phyloP scores from a whole-genome alignment of 768 basidiomycete species.

The Royoungia palumana region DNA sequence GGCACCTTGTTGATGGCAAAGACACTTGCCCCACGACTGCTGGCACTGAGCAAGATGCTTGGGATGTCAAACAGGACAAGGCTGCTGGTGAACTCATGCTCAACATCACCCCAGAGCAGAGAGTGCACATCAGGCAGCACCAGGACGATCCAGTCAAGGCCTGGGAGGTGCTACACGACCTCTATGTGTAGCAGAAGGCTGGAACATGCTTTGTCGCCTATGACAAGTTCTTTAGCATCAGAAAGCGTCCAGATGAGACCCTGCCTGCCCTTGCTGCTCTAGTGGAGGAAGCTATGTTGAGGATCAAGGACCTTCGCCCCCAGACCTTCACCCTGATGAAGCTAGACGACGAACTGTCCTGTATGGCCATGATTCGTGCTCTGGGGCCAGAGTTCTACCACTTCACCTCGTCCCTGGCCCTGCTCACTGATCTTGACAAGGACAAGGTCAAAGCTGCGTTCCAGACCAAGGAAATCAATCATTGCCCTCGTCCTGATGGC shows the following conservation, averaged over 20 bases:
- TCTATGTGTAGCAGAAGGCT: constrained; percentile 5
- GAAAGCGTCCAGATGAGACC: constrained; percentile 3
- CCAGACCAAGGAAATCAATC: neutral
- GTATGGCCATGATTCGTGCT: too few relatives aligned
- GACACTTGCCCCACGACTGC: too few relatives aligned
- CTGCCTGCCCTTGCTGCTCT: constrained; percentile 1
- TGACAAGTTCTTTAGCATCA: constrained; percentile 8
- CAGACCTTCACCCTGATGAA: neutral
- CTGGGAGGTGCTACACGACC: neutral
- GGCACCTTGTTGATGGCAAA: too few relatives aligned
- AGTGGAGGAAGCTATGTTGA: constrained; percentile 1
- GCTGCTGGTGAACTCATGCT: constrained; percentile 1
- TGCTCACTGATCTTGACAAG: constrained; percentile 8
- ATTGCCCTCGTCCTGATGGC: too few relatives aligned
- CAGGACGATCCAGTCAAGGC: neutral
- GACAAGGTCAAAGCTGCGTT: constrained; percentile 5
- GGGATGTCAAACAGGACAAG: constrained; percentile 1
- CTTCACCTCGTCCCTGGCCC: constrained; percentile 9
- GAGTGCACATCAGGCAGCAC: neutral
- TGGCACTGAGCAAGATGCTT: too few relatives aligned
- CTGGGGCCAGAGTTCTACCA: constrained; percentile 5
- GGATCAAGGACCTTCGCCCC: constrained; percentile 10
- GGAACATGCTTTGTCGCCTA: constrained; percentile 5
- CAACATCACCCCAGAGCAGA: neutral
- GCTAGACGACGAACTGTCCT: constrained; percentile 5